Percentiles rank a stretch among this genome's conserved stretches.
Evolutionary conservation across 148 eudicot species (phyloP).

Genomic region (Chenopodium album): DNA sequence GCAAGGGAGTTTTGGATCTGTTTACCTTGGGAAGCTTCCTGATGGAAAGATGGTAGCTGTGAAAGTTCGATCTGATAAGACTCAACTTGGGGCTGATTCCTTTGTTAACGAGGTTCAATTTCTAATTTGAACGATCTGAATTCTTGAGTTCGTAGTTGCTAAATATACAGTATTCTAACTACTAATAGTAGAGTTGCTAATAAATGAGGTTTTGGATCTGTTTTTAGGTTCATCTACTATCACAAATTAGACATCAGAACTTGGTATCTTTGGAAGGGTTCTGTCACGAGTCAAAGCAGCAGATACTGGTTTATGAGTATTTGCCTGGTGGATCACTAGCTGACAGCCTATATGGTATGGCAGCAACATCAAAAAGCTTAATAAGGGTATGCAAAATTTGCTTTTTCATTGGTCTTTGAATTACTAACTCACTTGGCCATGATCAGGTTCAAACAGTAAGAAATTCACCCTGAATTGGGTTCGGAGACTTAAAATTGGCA

Average conservation of each 20-base stretch:
- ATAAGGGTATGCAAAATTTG: not conserved
- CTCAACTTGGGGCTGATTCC: conserved; percentile 68
- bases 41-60: conserved; percentile 68
- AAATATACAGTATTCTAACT: not conserved
- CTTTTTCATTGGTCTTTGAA: not conserved
- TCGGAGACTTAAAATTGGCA: conserved; percentile 75
- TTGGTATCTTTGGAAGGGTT: conserved; percentile 81
- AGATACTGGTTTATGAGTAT: conserved; percentile 75
- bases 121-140: not conserved
- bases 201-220: conserved; percentile 2
- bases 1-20: conserved; percentile 81
- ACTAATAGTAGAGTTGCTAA: not conserved
- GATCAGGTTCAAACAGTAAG: conserved; percentile 57
- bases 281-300: conserved; percentile 67
- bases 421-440: conserved; percentile 14
- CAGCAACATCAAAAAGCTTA: not conserved
- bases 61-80: conserved; percentile 65
- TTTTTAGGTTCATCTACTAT: conserved; percentile 60
- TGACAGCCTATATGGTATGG: conserved; percentile 72
- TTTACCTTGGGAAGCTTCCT: conserved; percentile 64
- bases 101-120: conserved; percentile 66
- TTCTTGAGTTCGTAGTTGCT: not conserved
- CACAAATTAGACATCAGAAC: conserved; percentile 74
- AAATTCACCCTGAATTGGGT: conserved; percentile 68
- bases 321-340: conserved; percentile 88